These are phyloP conservation scores for Penicillium argentinense DNA, from an alignment of 495 filamentous ascomycete species.

Conservation along the genomic window DNA sequence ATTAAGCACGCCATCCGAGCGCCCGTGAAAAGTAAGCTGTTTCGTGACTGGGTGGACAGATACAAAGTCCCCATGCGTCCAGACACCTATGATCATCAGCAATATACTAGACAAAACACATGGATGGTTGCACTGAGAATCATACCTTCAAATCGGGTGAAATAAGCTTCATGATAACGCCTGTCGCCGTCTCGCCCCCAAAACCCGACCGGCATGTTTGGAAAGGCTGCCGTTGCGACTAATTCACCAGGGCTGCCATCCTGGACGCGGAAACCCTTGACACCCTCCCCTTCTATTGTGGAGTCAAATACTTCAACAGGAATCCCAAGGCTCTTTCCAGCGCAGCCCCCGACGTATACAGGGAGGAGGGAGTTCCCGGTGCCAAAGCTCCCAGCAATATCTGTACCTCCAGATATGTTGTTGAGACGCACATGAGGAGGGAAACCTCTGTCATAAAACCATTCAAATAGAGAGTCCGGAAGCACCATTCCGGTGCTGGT, in stretches of 20 bases:
- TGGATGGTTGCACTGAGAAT: no score
- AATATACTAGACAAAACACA: no score
- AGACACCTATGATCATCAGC: conserved; percentile 51
- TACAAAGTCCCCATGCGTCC: conserved; percentile 82
- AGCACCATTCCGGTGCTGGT: conserved; percentile 78
- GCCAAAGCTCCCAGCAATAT: conserved; percentile 72
- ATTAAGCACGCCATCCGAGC: conserved; percentile 77
- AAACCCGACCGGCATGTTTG: conserved; percentile 71
- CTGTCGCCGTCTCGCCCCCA: conserved; percentile 60
- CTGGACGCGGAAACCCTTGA: conserved; percentile 52
- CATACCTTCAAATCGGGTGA: conserved; percentile 60
- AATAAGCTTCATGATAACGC: conserved; percentile 70
- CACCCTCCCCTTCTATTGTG: conserved; percentile 49
- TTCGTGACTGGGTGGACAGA: conserved; percentile 65
- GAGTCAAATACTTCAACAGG: conserved; percentile 67
- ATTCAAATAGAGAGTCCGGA: conserved; percentile 68
- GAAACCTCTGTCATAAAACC: conserved; percentile 82
- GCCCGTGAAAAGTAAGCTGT: conserved; percentile 66
- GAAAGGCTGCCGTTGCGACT: conserved; percentile 66
- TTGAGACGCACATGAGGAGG: conserved; percentile 59
- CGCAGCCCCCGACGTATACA: conserved; percentile 69
- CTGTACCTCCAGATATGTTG: conserved; percentile 78
- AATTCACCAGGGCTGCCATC: conserved; percentile 71
- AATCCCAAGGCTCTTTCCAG: conserved; percentile 62
- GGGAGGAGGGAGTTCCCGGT: conserved; percentile 67